These are phyloP conservation scores for Elasticomyces elasticus DNA, from an alignment of 495 filamentous ascomycete genomes.

Conservation along the genomic window DNA sequence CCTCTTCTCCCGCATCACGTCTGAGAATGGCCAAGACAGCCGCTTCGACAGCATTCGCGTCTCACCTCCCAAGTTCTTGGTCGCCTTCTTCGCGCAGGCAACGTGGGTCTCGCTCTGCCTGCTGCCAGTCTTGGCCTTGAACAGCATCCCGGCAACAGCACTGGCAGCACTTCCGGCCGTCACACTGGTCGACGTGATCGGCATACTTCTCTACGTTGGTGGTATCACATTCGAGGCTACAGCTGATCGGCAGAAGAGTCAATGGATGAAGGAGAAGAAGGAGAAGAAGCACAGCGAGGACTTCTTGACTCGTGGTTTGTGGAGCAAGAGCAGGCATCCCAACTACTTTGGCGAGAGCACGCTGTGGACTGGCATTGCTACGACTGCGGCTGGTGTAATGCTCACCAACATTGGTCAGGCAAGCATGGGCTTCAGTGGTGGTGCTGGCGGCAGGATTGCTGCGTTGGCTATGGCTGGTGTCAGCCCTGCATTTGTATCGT, in stretches of 20 bases:
- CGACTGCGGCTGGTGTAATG: conserved; percentile 41
- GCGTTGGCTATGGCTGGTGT: conserved; percentile 41
- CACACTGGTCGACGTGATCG: conserved; percentile 41
- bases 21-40: conserved; percentile 44
- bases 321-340: conserved; percentile 50
- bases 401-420: conserved; percentile 33
- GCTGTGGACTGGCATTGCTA: conserved; percentile 54
- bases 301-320: conserved; percentile 51
- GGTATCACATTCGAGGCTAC: conserved; percentile 50
- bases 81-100: conserved; percentile 49
- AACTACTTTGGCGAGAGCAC: conserved; percentile 61
- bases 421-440: conserved; percentile 42
- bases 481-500: conserved; percentile 53
- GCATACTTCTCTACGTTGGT: conserved; percentile 42
- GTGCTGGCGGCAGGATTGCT: conserved; percentile 30
- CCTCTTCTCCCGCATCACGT: conserved; percentile 46
- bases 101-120: conserved; percentile 53
- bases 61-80: conserved; percentile 42
- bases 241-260: conserved; percentile 50
- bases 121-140: conserved; percentile 50
- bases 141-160: conserved; percentile 43
- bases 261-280: conserved; percentile 46
- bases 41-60: conserved; percentile 52
- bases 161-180: conserved; percentile 36
- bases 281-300: conserved; percentile 52